phyloP scores from a whole-genome alignment of 805 yeast species.

The Myxozyma kluyveri region DNA sequence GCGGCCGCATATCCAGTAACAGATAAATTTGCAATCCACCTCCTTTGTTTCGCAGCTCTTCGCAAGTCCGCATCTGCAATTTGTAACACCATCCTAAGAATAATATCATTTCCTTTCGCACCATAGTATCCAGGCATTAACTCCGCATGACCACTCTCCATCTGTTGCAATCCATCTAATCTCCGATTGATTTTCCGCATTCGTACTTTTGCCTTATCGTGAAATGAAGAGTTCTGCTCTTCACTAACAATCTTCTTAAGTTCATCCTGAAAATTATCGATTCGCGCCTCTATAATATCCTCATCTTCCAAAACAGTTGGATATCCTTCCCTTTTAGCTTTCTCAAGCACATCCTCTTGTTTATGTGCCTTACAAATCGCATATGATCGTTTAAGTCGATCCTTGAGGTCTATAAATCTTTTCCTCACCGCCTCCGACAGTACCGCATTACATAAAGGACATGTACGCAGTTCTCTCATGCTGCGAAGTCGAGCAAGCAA shows the following conservation, averaged over 20 bases:
- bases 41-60: conserved; percentile 3
- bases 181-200: conserved; percentile 9
- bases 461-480: conserved; percentile 7
- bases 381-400: conserved; percentile 14
- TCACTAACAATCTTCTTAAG: conserved; percentile 17
- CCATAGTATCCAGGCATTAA: conserved; percentile 30
- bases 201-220: conserved; percentile 15
- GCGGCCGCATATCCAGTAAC: conserved; percentile 22
- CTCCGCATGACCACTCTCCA: conserved; percentile 11
- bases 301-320: conserved; percentile 16
- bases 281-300: conserved; percentile 6
- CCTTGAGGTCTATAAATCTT: conserved; percentile 5
- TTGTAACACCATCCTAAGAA: conserved; percentile 12
- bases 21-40: conserved; percentile 29
- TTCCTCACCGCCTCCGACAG: conserved; percentile 8
- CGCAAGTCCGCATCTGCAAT: conserved; percentile 5
- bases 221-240: conserved; percentile 8
- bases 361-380: conserved; percentile 24
- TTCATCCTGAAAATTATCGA: neutral
- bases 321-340: conserved; percentile 14
- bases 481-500: conserved; percentile 2
- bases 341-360: conserved; percentile 5
- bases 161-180: conserved; percentile 19
- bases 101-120: conserved; percentile 14
- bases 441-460: conserved; percentile 18